These are phyloP conservation scores for Hypoxylon sp. DNA, from an alignment of 2,329 filamentous ascomycete genomes.

Conservation along the genomic window DNA sequence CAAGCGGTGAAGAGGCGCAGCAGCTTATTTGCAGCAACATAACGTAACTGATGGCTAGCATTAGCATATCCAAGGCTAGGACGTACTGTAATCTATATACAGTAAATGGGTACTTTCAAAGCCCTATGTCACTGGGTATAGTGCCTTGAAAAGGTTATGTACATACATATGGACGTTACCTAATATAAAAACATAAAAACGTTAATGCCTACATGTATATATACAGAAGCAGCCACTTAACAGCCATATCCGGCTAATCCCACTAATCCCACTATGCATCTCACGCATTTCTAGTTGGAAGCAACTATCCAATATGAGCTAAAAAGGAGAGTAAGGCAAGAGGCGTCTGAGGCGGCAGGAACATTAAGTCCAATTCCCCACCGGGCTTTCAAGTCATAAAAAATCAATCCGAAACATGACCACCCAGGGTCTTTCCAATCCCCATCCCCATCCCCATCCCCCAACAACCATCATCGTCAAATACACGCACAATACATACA, in stretches of 20 bases:
- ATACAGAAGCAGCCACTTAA: background rate
- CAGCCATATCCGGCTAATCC: background rate
- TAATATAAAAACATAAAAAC: slow-evolving; percentile 9
- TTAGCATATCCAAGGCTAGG: background rate
- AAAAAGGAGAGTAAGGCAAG: background rate
- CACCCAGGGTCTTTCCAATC: background rate
- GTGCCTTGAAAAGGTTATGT: too few species aligned
- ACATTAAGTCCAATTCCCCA: background rate
- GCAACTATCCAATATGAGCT: background rate
- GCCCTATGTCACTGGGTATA: too few species aligned
- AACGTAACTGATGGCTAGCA: slow-evolving; percentile 4
- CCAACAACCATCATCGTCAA: slow-evolving; percentile 8
- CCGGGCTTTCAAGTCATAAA: slow-evolving; percentile 9
- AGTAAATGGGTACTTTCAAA: background rate
- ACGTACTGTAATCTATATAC: background rate
- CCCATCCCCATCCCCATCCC: background rate
- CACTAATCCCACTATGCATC: background rate
- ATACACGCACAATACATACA: background rate
- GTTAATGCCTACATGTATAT: slow-evolving; percentile 1
- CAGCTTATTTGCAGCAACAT: slow-evolving; percentile 31
- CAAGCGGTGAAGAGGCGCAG: slow-evolving; percentile 42
- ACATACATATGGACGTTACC: background rate
- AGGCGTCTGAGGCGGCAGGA: slow-evolving; percentile 3
- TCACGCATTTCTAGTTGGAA: background rate
- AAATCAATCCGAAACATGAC: slow-evolving; percentile 36